These are phyloP conservation scores for Debaryomyces hansenii DNA, from an alignment of 805 yeast species.

Conservation along the genomic window DNA sequence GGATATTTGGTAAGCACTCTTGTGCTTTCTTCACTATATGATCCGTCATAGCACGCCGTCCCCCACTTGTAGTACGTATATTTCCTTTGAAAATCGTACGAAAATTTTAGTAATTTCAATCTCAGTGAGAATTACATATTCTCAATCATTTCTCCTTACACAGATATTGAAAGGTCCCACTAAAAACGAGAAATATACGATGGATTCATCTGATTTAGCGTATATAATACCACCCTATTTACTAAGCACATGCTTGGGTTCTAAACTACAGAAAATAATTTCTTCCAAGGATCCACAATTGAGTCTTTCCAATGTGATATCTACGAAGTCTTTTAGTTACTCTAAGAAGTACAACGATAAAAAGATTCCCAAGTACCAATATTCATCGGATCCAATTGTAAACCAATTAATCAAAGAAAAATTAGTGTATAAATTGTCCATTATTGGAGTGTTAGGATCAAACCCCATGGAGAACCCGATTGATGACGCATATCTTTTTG, in stretches of 20 bases:
- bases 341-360: constrained; percentile 14
- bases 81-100: too few relatives aligned
- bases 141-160: too few relatives aligned
- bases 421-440: constrained; percentile 32
- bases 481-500: constrained; percentile 29
- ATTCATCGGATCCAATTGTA: constrained; percentile 31
- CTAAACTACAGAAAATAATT: constrained; percentile 26
- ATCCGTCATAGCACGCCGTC: constrained; percentile 50
- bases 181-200: background rate
- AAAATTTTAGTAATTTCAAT: too few relatives aligned
- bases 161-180: too few relatives aligned
- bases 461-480: constrained; percentile 25
- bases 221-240: constrained; percentile 46
- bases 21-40: constrained; percentile 46
- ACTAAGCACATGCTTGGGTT: constrained; percentile 37
- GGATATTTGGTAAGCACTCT: constrained; percentile 46
- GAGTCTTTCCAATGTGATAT: constrained; percentile 25
- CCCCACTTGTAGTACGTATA: background rate
- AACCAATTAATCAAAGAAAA: constrained; percentile 33
- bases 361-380: constrained; percentile 9
- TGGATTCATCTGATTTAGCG: constrained; percentile 17
- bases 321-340: constrained; percentile 24
- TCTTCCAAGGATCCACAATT: constrained; percentile 21
- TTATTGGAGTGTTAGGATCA: constrained; percentile 36
- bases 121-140: too few relatives aligned